Base-by-base conservation (phyloP, 306 rosid genomes). In the Cicer cuneatum region DNA sequence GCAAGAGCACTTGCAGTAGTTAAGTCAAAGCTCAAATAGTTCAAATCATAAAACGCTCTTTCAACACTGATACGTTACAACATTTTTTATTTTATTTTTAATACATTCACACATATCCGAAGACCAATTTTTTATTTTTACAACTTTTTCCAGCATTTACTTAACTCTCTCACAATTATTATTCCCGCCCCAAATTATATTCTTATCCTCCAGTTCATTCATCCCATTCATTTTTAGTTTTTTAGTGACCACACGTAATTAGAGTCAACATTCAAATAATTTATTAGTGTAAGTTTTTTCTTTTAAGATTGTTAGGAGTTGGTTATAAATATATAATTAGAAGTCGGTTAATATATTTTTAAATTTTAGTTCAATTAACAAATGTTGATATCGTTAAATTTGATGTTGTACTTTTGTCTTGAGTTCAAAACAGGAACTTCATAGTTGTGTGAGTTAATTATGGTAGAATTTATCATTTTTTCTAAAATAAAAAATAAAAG, bases 191-290 rank as follows among this genome's bases (percentile, higher is more conserved):
- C 49, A 48, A 24, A 58, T 75, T 56, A 75, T 81, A 62, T 69
- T 70, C 29, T 21, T 63, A 63, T 0, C 81, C 78, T 45, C 10
- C 0, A 0, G 33, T 40, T 37, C 0, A 3, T 60, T 16, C 42
- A 42, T 5, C 0, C 2, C 1, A 58, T 13, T 40, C 5, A 1
- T 10, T 10, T 58, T 56, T 15, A 15, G 54, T 68, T 10, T 10
- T 58, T 56, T 15, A 15, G 54, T 68, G 29, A 61, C 33, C 56
- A 69, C 57, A 38, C 10, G 63, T 24, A 41, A 64, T 16, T 66
- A 8, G 1, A 37, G 85, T 76, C 78, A 71, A 81, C 66, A 47
- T 71, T 71, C 81, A 76, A 81, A 76, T 14, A 6, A 58, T 8
- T 19, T 19, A 18, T 19, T 19, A 19, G 21, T 19, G 21, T n/a